Conservation (phyloP, 1,284 basidiomycete genomes). For the Kalmanozyma brasiliensis region DNA sequence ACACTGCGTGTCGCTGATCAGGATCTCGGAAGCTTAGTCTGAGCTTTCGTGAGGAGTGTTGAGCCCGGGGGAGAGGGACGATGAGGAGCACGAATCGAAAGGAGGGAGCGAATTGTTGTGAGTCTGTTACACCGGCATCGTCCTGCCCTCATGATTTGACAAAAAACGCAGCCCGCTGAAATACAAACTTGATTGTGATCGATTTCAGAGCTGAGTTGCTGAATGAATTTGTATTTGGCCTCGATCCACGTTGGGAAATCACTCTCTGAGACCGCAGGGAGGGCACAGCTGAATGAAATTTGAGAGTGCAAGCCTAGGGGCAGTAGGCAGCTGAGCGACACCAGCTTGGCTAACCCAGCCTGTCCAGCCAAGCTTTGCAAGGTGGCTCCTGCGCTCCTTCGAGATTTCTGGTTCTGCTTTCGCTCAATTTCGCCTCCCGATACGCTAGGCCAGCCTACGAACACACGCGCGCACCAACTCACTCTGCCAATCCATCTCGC, state of each 20-base stretch:
- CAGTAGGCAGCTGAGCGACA: slow-evolving; percentile 27
- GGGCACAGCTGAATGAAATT: neutral
- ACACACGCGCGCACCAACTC: slow-evolving; percentile 20
- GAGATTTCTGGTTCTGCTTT: slow-evolving; percentile 1
- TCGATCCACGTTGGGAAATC: slow-evolving; percentile 18
- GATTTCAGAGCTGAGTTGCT: slow-evolving; percentile 7
- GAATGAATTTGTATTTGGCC: slow-evolving; percentile 4
- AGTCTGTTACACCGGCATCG: neutral
- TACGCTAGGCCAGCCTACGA: neutral
- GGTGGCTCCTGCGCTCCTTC: slow-evolving; percentile 39
- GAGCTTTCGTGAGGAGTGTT: no score
- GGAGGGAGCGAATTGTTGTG: no score
- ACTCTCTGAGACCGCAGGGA: no score
- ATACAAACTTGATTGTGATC: slow-evolving; percentile 28
- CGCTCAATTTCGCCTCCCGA: slow-evolving; percentile 16
- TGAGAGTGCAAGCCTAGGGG: slow-evolving; percentile 13
- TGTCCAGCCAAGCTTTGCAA: slow-evolving; percentile 15
- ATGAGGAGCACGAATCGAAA: no score
- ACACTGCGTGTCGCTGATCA: no score
- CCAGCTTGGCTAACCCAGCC: no score
- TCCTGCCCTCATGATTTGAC: no score
- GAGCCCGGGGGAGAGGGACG: no score
- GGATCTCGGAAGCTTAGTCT: no score
- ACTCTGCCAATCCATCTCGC: neutral
- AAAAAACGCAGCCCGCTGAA: no score